These are phyloP conservation scores for Melastoma candidum DNA, from an alignment of 441 rosid species.

Conservation along the genomic window DNA sequence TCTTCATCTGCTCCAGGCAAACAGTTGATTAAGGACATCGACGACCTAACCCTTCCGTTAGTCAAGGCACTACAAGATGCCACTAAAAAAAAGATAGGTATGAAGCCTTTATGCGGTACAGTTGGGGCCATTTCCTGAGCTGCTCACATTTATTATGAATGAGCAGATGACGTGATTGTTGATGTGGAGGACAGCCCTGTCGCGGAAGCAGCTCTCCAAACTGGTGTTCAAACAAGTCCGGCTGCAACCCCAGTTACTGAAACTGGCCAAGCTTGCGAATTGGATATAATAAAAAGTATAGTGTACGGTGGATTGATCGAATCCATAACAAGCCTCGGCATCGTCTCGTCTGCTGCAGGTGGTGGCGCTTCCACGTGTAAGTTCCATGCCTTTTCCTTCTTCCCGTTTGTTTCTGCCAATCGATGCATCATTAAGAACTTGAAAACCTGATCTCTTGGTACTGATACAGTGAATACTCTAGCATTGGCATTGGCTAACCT, in stretches of 20 bases:
- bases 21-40: neutral
- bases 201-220: slow-evolving; percentile 8
- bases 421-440: no score
- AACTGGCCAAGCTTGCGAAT: slow-evolving; percentile 3
- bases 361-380: slow-evolving; percentile 71
- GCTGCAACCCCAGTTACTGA: no score
- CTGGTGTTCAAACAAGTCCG: neutral
- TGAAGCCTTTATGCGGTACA: no score
- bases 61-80: no score
- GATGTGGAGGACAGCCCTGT: slow-evolving; percentile 10
- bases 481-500: slow-evolving; percentile 80
- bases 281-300: slow-evolving; percentile 74
- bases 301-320: slow-evolving; percentile 85
- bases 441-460: no score
- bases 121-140: neutral
- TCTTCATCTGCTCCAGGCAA: neutral
- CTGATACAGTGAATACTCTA: slow-evolving; percentile 58
- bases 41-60: no score
- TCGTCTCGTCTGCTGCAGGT: slow-evolving; percentile 89
- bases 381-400: slow-evolving; percentile 10
- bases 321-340: slow-evolving; percentile 67
- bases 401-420: no score
- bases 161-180: slow-evolving; percentile 22
- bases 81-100: no score
- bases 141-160: neutral